Evolutionary conservation across 768 basidiomycete genomes (phyloP).

Genomic region (Hypsizygus marmoreus): DNA sequence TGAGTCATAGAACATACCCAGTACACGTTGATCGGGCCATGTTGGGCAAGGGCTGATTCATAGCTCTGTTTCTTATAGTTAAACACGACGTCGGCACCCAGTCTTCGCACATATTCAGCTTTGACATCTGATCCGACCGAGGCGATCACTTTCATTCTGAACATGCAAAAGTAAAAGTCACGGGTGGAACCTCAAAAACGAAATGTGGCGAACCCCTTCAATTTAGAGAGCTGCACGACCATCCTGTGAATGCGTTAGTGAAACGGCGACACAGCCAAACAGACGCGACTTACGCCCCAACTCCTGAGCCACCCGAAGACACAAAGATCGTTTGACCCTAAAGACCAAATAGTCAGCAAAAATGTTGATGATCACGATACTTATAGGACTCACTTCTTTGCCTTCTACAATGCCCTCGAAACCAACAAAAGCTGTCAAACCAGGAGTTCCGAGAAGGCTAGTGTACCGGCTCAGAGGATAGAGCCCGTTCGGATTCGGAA

Average conservation of each 20-base stretch:
- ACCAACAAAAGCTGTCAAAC: slow-evolving; percentile 32
- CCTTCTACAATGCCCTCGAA: slow-evolving; percentile 30
- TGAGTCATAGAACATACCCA: slow-evolving; percentile 2
- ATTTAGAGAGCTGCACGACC: slow-evolving; percentile 41
- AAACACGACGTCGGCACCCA: slow-evolving; percentile 62
- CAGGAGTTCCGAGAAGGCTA: slow-evolving; percentile 17
- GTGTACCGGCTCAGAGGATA: slow-evolving; percentile 2
- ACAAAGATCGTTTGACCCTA: slow-evolving; percentile 31
- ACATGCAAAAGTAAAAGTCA: too few relatives aligned
- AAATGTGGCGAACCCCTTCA: slow-evolving; percentile 26
- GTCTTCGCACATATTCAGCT: slow-evolving; percentile 49
- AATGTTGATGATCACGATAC: not conserved
- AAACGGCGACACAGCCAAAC: too few relatives aligned
- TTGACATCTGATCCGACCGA: slow-evolving; percentile 66
- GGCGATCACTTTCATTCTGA: slow-evolving; percentile 55
- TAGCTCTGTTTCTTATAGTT: slow-evolving; percentile 61
- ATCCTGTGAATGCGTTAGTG: slow-evolving; percentile 20
- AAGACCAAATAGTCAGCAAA: not conserved
- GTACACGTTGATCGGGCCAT: slow-evolving; percentile 58
- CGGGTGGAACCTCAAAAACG: too few relatives aligned
- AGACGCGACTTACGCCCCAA: slow-evolving; percentile 27
- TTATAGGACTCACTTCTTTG: slow-evolving; percentile 30
- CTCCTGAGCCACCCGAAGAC: slow-evolving; percentile 29
- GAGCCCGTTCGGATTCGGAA: slow-evolving; percentile 5
- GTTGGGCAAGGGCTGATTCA: slow-evolving; percentile 42